phyloP scores from a whole-genome alignment of 768 basidiomycete genomes.

The Piloderma croceum region DNA sequence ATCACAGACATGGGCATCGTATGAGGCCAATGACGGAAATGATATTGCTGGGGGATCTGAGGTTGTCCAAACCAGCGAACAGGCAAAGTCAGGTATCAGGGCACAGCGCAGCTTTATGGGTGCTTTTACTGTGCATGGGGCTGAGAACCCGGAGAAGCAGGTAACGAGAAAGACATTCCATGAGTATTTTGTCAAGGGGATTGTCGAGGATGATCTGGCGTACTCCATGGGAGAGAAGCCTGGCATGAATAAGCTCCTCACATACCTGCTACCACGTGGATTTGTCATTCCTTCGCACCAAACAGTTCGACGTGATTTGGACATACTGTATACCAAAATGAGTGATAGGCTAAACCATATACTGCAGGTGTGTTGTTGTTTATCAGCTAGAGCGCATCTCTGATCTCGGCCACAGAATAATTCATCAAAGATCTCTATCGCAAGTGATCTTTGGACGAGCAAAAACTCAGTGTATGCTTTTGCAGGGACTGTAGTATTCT shows the following conservation, averaged over 20 bases:
- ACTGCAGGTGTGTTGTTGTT: slow-evolving; percentile 1
- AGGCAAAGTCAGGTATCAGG: too few species aligned
- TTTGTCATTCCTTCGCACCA: slow-evolving; percentile 1
- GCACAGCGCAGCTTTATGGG: background rate
- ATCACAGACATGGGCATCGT: too few species aligned
- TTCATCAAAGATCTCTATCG: slow-evolving; percentile 9
- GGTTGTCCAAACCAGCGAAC: too few species aligned
- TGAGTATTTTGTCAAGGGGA: background rate
- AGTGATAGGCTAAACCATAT: background rate
- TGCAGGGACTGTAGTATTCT: slow-evolving; percentile 5
- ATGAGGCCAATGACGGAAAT: too few species aligned
- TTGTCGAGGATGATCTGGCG: slow-evolving; percentile 2
- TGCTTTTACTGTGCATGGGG: background rate
- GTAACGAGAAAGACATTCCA: slow-evolving; percentile 2
- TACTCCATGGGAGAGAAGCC: background rate
- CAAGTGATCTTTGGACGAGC: slow-evolving; percentile 12
- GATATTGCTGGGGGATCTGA: too few species aligned
- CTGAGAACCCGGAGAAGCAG: background rate
- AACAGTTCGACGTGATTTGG: slow-evolving; percentile 1
- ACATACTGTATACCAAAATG: background rate
- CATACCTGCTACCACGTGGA: background rate
- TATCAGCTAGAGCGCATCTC: background rate
- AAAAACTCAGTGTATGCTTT: slow-evolving; percentile 14
- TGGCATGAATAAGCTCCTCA: background rate
- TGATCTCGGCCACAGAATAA: slow-evolving; percentile 1